These are phyloP conservation scores for Ophiostoma populinum DNA, from an alignment of 2,329 filamentous ascomycete genomes.

Conservation along the genomic window DNA sequence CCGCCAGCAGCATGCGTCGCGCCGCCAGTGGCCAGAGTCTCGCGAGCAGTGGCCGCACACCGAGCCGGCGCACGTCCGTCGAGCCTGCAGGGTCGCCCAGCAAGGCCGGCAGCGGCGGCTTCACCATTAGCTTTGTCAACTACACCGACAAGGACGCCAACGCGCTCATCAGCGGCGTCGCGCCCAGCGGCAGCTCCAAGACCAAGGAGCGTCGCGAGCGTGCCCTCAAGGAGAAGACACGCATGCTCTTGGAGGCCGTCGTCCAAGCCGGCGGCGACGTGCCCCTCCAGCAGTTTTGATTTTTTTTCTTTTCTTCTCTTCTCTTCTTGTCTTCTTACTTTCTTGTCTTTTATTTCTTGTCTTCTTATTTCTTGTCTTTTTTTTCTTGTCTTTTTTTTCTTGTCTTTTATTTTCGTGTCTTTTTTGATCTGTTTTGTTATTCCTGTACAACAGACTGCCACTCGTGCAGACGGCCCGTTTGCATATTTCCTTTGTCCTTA, in stretches of 20 bases:
- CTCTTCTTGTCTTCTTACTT: neutral
- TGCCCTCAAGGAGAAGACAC: slow-evolving; percentile 63
- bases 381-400: no score
- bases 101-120: slow-evolving; percentile 6
- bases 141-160: slow-evolving; percentile 67
- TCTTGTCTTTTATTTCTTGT: neutral
- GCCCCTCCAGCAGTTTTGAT: slow-evolving; percentile 19
- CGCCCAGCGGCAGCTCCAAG: slow-evolving; percentile 79
- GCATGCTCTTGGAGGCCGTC: slow-evolving; percentile 51
- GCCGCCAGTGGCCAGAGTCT: slow-evolving; percentile 1
- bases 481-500: no score
- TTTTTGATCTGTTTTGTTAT: no score
- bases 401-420: no score
- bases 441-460: no score
- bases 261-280: slow-evolving; percentile 54
- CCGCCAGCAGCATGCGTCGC: slow-evolving; percentile 16
- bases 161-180: slow-evolving; percentile 74
- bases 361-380: slow-evolving; percentile 1
- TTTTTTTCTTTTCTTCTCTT: neutral
- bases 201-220: slow-evolving; percentile 86
- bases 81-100: slow-evolving; percentile 2
- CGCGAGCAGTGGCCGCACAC: slow-evolving; percentile 2
- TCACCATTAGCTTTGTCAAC: slow-evolving; percentile 58
- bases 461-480: no score
- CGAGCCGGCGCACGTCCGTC: slow-evolving; percentile 4